Evolutionary conservation across 306 rosid species (phyloP).

Genomic region (Nissolia schottii): DNA sequence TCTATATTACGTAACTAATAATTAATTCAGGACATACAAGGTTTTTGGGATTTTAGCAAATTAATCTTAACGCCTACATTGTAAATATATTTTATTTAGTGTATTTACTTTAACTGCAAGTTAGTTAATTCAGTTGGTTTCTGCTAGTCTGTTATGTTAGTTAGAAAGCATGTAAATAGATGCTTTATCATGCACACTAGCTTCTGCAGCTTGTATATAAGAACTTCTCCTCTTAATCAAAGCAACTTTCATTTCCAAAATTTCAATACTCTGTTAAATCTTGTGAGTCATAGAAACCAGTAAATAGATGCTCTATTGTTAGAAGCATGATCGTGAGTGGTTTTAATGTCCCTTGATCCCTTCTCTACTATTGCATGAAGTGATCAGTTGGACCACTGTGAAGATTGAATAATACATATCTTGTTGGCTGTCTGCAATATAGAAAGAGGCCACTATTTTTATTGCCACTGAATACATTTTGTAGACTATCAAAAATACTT

Average conservation of each 20-base stretch:
- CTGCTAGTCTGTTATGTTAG: too few species aligned
- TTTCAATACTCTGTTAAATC: too few species aligned
- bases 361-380: not conserved
- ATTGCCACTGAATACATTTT: not conserved
- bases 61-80: too few species aligned
- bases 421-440: not conserved
- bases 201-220: too few species aligned
- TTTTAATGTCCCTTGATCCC: not conserved
- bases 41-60: not conserved
- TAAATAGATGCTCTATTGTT: not conserved
- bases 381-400: not conserved
- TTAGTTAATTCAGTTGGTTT: too few species aligned
- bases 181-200: too few species aligned
- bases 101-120: too few species aligned
- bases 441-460: not conserved
- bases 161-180: too few species aligned
- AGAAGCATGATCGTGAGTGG: not conserved
- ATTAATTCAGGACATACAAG: not conserved
- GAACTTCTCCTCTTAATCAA: too few species aligned
- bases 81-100: too few species aligned
- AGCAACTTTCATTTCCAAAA: too few species aligned
- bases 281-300: conserved; percentile 5
- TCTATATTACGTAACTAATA: not conserved
- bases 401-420: not conserved
- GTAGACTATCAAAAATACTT: not conserved